A percentile compares a stretch with the other conserved stretches of the same genome.
Conservation (phyloP, 768 basidiomycete genomes). For the Suillus ampliporus region DNA sequence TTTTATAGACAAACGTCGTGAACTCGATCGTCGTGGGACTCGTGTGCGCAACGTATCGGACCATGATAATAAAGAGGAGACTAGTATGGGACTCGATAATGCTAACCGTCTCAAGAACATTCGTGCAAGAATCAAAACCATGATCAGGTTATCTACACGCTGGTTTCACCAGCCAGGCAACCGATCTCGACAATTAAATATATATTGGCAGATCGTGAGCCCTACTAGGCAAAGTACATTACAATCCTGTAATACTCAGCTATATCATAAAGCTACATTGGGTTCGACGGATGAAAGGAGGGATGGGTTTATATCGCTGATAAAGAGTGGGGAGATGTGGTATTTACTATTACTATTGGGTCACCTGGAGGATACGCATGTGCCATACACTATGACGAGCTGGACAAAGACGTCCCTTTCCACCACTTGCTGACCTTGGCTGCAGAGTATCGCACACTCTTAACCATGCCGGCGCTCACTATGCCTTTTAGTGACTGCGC, state of each 20-base stretch:
- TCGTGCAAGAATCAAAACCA: too few relatives aligned
- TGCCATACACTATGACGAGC: constrained; percentile 13
- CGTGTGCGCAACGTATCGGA: neutral
- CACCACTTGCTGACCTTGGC: constrained; percentile 91
- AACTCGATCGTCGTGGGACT: neutral
- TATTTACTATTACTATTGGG: neutral
- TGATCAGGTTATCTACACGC: too few relatives aligned
- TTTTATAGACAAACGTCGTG: neutral
- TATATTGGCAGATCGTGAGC: neutral
- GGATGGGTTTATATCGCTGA: neutral
- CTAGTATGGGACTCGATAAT: too few relatives aligned
- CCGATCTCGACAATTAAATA: neutral
- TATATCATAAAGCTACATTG: constrained; percentile 3
- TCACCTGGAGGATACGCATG: neutral
- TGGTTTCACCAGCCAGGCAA: too few relatives aligned
- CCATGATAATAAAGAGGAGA: too few relatives aligned
- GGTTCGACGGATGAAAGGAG: constrained; percentile 1
- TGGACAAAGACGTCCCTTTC: constrained; percentile 37
- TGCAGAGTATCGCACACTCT: constrained; percentile 74
- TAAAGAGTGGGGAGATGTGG: neutral
- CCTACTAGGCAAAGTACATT: constrained; percentile 2
- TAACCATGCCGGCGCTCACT: constrained; percentile 78
- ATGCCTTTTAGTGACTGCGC: constrained; percentile 88
- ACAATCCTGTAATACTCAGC: constrained; percentile 1
- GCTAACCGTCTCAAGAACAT: too few relatives aligned